phyloP scores from a whole-genome alignment of 768 basidiomycete species.

The Plicaturopsis crispa region DNA sequence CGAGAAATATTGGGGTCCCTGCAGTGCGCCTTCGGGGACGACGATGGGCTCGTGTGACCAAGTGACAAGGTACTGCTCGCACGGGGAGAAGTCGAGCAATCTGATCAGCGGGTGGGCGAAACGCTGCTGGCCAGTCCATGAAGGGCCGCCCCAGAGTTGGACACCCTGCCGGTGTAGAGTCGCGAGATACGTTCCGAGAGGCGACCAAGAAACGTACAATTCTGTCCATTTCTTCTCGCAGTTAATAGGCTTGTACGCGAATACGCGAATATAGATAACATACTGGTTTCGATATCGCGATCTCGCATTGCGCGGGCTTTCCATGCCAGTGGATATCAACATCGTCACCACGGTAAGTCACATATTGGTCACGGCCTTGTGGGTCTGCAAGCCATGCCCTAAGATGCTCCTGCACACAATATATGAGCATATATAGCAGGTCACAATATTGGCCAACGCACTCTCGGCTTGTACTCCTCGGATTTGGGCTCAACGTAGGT shows the following conservation, averaged over 20 bases:
- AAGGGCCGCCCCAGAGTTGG: conserved; percentile 89
- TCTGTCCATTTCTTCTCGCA: conserved; percentile 84
- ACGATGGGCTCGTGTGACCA: conserved; percentile 95
- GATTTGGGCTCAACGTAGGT: conserved; percentile 66
- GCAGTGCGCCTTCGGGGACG: conserved; percentile 71
- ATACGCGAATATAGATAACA: conserved; percentile 17
- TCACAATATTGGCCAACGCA: conserved; percentile 21
- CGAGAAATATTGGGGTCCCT: conserved; percentile 82
- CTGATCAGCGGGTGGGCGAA: conserved; percentile 95
- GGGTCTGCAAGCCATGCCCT: conserved; percentile 91
- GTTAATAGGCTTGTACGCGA: conserved; percentile 8
- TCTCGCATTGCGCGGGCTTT: conserved; percentile 78
- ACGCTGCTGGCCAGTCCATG: conserved; percentile 82
- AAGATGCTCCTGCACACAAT: conserved; percentile 71
- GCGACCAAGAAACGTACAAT: conserved; percentile 93
- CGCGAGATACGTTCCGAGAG: conserved; percentile 88
- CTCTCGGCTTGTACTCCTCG: conserved; percentile 72
- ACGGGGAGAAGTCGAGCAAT: conserved; percentile 94
- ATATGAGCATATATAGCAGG: conserved; percentile 4
- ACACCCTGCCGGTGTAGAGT: conserved; percentile 95
- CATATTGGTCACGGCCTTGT: conserved; percentile 92
- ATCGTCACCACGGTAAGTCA: conserved; percentile 88
- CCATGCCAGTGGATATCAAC: conserved; percentile 91
- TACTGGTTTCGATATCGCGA: conserved; percentile 76
- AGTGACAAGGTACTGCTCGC: conserved; percentile 93